Base-by-base conservation (phyloP, 2,329 filamentous ascomycete genomes). In the Nakataea oryzae region DNA sequence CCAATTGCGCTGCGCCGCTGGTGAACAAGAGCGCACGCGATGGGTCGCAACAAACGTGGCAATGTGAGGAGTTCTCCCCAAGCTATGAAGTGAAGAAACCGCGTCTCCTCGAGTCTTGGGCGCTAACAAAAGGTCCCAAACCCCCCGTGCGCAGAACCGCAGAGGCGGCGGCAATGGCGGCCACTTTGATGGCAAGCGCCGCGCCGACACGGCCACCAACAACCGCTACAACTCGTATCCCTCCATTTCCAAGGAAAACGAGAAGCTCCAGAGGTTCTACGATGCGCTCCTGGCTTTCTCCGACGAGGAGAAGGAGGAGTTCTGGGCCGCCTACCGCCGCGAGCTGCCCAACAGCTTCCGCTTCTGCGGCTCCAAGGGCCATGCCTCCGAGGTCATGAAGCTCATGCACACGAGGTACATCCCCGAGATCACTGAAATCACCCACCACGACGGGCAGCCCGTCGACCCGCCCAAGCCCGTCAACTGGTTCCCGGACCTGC, bases 271-370 rank as follows among this genome's bases (percentile, higher is more conserved):
- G 77, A 80, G 81, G 66, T 97, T 89, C 78, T 99, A 99, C 80
- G 88, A 96, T 72, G 79, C 82, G 65, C 81, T 93, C 32, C 81
- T 90, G 7, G 84, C 92, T 63, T 78, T 97, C 9, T 82, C 89
- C 0, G 89, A 64, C 59, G 85, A 87, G 57, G 93, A 97, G 76
- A 86, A 84, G 70, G 80, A 86, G 62, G 81, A 84, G 12, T 97
- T 97, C 76, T 99, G 95, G 95, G 82, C 84, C 50, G 85, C 89
- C 0, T 79, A 97, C 73, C 85, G 86, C 70, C 85, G 88, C 66
- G 93, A 97, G 72, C 79, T 99, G 60, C 95, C 95, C 62, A 97
- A 97, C 78, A 97, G 93, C 75, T 99, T 97, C 79, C 87, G 95
- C 65, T 99, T 99, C 77, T 96, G 92, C 64, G 95, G 95, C 50